Evolutionary conservation across 257 asterid genomes (phyloP).

Genomic region (Apocynum venetum): DNA sequence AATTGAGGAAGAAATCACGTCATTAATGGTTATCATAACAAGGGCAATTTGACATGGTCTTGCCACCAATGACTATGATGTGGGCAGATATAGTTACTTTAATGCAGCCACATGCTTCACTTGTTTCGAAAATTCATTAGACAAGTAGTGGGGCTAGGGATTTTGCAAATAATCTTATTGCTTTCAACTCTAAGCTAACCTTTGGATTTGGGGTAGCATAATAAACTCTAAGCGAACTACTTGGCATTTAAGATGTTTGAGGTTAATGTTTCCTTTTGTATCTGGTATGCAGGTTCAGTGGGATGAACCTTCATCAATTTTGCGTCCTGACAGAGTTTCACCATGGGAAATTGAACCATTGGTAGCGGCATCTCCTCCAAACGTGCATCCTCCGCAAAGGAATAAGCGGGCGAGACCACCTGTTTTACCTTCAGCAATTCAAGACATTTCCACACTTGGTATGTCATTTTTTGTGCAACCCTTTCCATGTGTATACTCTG

Average conservation of each 20-base stretch:
- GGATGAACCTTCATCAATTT: slow-evolving; percentile 89
- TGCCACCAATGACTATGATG: background rate
- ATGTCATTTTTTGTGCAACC: slow-evolving; percentile 19
- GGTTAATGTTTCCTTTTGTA: background rate
- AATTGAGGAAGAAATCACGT: background rate
- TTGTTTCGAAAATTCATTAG: background rate
- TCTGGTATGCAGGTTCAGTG: slow-evolving; percentile 79
- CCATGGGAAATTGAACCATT: slow-evolving; percentile 95
- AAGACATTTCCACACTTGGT: slow-evolving; percentile 66
- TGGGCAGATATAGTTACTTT: background rate
- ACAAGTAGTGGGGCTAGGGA: background rate
- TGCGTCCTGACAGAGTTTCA: slow-evolving; percentile 89
- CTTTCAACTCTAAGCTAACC: background rate
- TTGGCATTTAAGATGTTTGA: background rate
- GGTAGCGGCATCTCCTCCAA: slow-evolving; percentile 61
- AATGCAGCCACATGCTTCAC: background rate
- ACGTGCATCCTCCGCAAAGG: slow-evolving; percentile 73
- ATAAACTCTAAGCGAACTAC: background rate
- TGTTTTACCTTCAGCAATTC: slow-evolving; percentile 56
- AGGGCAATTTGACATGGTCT: background rate
- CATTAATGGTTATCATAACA: background rate
- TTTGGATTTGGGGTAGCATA: background rate
- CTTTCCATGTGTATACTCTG: slow-evolving; percentile 1
- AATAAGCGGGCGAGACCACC: slow-evolving; percentile 76
- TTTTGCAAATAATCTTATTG: too few species aligned